These are phyloP conservation scores for Epichloe gansuensis DNA, from an alignment of 2,329 filamentous ascomycete species.

Conservation along the genomic window DNA sequence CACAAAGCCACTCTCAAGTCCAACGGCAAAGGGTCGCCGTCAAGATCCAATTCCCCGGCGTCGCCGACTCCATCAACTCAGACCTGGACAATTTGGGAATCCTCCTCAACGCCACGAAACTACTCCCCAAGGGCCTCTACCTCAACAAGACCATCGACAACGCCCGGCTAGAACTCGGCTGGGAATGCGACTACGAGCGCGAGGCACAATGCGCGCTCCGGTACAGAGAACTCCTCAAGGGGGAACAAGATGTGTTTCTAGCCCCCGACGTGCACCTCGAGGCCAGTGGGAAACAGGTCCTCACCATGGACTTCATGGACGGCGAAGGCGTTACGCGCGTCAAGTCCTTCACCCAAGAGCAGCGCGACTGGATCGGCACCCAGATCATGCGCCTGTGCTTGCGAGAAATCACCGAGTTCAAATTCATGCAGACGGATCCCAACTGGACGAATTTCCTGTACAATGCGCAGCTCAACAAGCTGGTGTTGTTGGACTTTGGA, in stretches of 20 bases:
- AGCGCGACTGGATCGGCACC: constrained; percentile 92
- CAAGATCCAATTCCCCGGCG: constrained; percentile 95
- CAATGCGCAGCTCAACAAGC: constrained; percentile 56
- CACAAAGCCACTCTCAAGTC: constrained; percentile 73
- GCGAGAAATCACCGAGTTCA: constrained; percentile 86
- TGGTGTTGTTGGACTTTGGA: constrained; percentile 92
- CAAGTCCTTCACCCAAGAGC: constrained; percentile 60
- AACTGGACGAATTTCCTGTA: constrained; percentile 99
- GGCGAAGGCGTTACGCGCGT: constrained; percentile 79
- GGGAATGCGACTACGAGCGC: constrained; percentile 92
- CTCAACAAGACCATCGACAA: constrained; percentile 97
- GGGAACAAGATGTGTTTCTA: constrained; percentile 58
- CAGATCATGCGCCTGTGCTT: constrained; percentile 86
- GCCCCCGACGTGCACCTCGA: constrained; percentile 69
- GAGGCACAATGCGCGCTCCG: constrained; percentile 71
- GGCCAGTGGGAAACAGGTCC: constrained; percentile 72
- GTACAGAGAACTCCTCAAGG: constrained; percentile 60
- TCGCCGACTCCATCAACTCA: constrained; percentile 90
- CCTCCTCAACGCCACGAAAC: constrained; percentile 76
- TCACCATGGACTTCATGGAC: constrained; percentile 87
- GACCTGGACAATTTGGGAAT: constrained; percentile 89
- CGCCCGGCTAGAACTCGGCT: constrained; percentile 78
- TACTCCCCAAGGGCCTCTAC: constrained; percentile 84
- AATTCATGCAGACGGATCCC: constrained; percentile 97
- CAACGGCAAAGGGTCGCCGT: constrained; percentile 72